A percentile compares a stretch with the other conserved stretches of the same genome.
Conservation (phyloP, 352 stramenopile species). For the Phytopythium montanum region DNA sequence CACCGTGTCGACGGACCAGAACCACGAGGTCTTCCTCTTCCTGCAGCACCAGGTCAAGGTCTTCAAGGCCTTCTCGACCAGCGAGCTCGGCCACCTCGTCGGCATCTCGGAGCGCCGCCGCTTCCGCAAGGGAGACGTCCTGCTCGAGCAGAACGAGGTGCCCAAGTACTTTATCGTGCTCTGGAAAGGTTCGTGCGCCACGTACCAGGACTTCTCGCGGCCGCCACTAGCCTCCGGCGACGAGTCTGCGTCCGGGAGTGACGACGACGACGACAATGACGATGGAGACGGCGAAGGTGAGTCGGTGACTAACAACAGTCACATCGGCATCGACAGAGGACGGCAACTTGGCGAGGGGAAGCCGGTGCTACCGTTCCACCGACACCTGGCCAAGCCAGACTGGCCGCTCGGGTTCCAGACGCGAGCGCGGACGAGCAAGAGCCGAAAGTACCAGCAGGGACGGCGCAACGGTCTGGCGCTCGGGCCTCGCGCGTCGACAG, state of each 20-base stretch:
- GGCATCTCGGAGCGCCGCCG: constrained; percentile 66
- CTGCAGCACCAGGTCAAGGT: constrained; percentile 55
- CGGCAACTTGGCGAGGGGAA: not conserved
- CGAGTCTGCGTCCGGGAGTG: not conserved
- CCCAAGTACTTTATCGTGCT: constrained; percentile 49
- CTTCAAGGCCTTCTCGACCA: constrained; percentile 54
- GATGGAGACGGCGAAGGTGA: constrained; percentile 12
- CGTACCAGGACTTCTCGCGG: constrained; percentile 62
- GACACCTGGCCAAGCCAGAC: constrained; percentile 45
- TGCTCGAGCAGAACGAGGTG: constrained; percentile 62
- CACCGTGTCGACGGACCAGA: constrained; percentile 49
- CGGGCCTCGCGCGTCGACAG: not conserved
- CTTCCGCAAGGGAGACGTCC: constrained; percentile 58
- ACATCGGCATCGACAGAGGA: constrained; percentile 6
- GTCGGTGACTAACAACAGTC: constrained; percentile 5
- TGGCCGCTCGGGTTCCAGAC: constrained; percentile 66
- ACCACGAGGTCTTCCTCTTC: constrained; percentile 65
- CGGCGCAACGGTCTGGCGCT: constrained; percentile 46
- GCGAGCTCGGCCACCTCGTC: constrained; percentile 66
- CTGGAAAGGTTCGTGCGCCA: constrained; percentile 59
- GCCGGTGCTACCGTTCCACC: constrained; percentile 42
- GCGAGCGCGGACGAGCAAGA: constrained; percentile 24
- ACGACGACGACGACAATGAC: constrained; percentile 18
- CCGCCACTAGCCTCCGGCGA: constrained; percentile 28
- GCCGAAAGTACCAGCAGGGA: constrained; percentile 37